Base-by-base conservation (phyloP, 768 basidiomycete genomes). In the Xerocomus spinulosus region DNA sequence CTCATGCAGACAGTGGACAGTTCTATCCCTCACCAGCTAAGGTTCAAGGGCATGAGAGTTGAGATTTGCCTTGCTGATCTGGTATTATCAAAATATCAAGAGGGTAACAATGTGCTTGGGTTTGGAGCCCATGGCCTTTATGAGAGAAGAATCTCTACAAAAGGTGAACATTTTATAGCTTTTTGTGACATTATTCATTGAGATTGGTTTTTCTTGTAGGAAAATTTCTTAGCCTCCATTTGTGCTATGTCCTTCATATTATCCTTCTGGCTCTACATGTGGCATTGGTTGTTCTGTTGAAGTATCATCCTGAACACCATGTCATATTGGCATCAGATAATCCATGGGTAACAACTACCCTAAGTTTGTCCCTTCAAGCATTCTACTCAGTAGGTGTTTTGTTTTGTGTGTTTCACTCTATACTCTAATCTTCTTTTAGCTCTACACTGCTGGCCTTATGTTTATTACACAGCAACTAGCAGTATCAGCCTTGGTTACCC, bases 381-480 rank as follows among this genome's bases (percentile, higher is more conserved):
- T 44, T 44, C 13, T 44, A 44, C 23, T 17, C 25, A 13, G 43
- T 44, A 4, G 20, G 43, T 26, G 25, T 26, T 5, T 35, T 25
- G 9, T 18, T 5, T 25, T 23, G 32, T 7, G 9, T 34, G 4
- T 32, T 23, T 21, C 6, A n/a, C 9, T 24, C 13, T 0, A 20
- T n/a, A 5, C 21, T 23, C 20, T 15, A 42, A 25, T 3, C 13
- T 35, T 17, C 4, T 7, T 13, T 26, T 20, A 58, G 57, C 3
- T 58, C 2, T 59, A 56, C 10, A 47, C 53, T 51, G 54, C 50
- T 28, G 29, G 40, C 3, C 50, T 63, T 26, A 54, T 63, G 7
- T 56, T 53, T 23, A 13, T 61, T 2, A 53, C 50, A 18, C 62
- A 64, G 20, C 49, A 50, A 14, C 49, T 59, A 17, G 49, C 60